Conservation (phyloP, 2,329 filamentous ascomycete genomes). For the Phialophora macrospora region DNA sequence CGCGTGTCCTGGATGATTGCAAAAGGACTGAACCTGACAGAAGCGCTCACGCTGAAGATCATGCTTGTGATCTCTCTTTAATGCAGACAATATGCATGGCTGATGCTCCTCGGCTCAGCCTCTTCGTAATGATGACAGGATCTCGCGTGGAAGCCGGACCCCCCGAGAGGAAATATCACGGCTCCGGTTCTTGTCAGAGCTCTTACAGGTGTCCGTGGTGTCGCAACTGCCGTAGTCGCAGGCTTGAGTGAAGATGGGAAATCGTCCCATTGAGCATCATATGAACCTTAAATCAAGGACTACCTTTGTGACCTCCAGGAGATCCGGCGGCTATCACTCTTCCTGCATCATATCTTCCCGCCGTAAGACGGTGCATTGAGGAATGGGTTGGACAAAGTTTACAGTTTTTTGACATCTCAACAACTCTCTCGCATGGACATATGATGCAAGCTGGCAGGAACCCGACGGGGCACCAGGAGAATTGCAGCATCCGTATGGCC, state of each 20-base stretch:
- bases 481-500: neutral
- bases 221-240: neutral
- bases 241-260: neutral
- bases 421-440: neutral
- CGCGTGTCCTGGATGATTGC: neutral
- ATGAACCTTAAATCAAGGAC: neutral
- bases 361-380: neutral
- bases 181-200: neutral
- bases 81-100: slow-evolving; percentile 3
- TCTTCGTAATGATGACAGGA: slow-evolving; percentile 21
- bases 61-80: neutral
- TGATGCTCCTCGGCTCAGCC: slow-evolving; percentile 8
- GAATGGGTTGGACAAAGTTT: neutral
- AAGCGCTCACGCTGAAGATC: neutral
- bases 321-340: neutral
- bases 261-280: neutral
- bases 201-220: neutral
- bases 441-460: neutral
- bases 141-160: neutral
- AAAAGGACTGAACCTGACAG: neutral
- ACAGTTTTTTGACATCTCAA: neutral
- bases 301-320: neutral
- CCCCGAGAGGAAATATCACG: neutral
- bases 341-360: neutral
- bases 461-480: neutral